These are phyloP conservation scores for Russula griseocarnosa DNA, from an alignment of 768 basidiomycete genomes.

Conservation along the genomic window DNA sequence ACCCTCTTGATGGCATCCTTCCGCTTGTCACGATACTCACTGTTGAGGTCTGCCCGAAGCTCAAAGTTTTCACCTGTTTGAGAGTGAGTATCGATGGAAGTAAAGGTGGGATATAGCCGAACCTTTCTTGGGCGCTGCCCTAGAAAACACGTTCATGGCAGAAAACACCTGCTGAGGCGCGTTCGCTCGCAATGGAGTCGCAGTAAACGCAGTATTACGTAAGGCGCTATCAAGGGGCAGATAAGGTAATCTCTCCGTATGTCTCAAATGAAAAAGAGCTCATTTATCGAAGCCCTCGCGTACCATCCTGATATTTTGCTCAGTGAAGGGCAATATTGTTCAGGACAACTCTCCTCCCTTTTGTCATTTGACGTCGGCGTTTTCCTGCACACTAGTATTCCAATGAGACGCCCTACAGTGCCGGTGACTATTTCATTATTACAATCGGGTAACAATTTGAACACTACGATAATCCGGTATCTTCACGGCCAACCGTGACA, in stretches of 20 bases:
- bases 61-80: slow-evolving; percentile 88
- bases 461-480: not conserved
- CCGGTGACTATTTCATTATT: not conserved
- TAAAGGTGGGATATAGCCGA: not conserved
- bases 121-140: slow-evolving; percentile 33
- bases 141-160: slow-evolving; percentile 27
- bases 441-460: not conserved
- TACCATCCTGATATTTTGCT: no score
- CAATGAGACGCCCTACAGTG: not conserved
- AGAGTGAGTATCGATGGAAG: slow-evolving; percentile 5
- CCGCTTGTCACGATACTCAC: slow-evolving; percentile 89
- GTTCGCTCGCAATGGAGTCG: not conserved
- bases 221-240: not conserved
- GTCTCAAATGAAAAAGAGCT: no score
- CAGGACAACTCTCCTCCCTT: no score
- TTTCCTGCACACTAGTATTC: not conserved
- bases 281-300: no score
- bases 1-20: slow-evolving; percentile 98
- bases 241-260: no score
- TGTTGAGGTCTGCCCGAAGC: slow-evolving; percentile 94
- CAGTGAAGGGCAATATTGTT: no score
- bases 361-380: no score
- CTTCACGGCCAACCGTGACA: not conserved
- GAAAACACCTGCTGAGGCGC: not conserved
- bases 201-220: not conserved